A percentile compares a stretch with the other conserved stretches of the same genome.
phyloP scores from a whole-genome alignment of 2,329 filamentous ascomycete species.

The Claviceps cyperi region DNA sequence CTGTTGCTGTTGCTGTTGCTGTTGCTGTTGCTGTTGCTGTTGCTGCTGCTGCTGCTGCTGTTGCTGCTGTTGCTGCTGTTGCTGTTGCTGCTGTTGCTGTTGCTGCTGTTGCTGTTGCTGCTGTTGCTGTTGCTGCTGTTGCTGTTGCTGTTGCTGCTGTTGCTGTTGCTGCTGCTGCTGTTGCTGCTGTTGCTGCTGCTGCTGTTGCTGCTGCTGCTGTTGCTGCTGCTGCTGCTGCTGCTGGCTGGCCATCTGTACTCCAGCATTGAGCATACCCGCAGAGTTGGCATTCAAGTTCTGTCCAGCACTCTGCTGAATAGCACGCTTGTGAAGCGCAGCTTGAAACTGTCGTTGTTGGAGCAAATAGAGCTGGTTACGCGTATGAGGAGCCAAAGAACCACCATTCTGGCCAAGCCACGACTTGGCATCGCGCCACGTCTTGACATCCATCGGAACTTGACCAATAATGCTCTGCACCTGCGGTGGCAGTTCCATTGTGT shows the following conservation, averaged over 20 bases:
- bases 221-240: slow-evolving; percentile 3
- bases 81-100: slow-evolving; percentile 13
- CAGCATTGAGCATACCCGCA: slow-evolving; percentile 10
- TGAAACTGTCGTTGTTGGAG: slow-evolving; percentile 28
- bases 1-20: slow-evolving; percentile 13
- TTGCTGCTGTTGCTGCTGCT: background rate
- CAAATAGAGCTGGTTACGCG: slow-evolving; percentile 18
- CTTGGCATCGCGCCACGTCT: slow-evolving; percentile 35
- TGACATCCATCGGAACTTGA: slow-evolving; percentile 26
- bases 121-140: slow-evolving; percentile 8
- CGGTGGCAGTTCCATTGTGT: slow-evolving; percentile 31
- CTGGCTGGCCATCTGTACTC: slow-evolving; percentile 15
- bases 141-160: background rate
- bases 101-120: slow-evolving; percentile 11
- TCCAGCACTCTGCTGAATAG: slow-evolving; percentile 13
- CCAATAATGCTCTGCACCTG: slow-evolving; percentile 17
- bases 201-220: background rate
- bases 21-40: slow-evolving; percentile 8
- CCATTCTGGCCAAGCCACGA: slow-evolving; percentile 25
- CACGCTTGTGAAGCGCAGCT: slow-evolving; percentile 16
- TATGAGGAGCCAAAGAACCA: slow-evolving; percentile 14
- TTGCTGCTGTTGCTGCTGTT: slow-evolving; percentile 9
- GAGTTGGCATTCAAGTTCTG: slow-evolving; percentile 17
- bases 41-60: slow-evolving; percentile 10
- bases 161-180: background rate